Evolutionary conservation across 176 grass and related monocot species (phyloP).

Genomic region (Hordeum marinum): DNA sequence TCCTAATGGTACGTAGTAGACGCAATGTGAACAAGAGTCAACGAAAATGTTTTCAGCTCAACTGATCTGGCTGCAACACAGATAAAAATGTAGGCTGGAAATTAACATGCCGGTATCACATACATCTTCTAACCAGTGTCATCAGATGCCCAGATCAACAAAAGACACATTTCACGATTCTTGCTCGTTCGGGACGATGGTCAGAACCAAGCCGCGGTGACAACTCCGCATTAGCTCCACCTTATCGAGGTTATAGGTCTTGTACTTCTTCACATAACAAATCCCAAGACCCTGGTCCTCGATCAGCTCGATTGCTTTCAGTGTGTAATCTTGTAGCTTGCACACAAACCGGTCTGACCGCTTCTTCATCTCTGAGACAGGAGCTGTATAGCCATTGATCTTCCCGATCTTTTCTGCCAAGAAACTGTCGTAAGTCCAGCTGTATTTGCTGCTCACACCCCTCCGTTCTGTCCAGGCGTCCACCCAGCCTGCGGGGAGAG

Average conservation of each 20-base stretch:
- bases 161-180: no score
- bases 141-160: no score
- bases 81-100: no score
- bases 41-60: no score
- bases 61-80: no score
- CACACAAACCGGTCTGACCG: background rate
- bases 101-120: no score
- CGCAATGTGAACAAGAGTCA: no score
- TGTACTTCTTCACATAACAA: accelerated
- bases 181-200: constrained; percentile 17
- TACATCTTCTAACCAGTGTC: no score
- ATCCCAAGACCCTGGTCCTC: background rate
- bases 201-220: constrained; percentile 24
- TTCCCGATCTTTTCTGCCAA: background rate
- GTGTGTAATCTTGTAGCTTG: constrained; percentile 27
- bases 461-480: background rate
- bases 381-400: background rate
- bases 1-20: no score
- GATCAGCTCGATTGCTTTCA: background rate
- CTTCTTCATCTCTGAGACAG: background rate
- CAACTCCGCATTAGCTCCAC: background rate
- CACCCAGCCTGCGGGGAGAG: background rate
- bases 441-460: accelerated
- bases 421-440: background rate
- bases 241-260: accelerated